These are phyloP conservation scores for Mentha longifolia DNA, from an alignment of 257 asterid genomes.

Conservation along the genomic window DNA sequence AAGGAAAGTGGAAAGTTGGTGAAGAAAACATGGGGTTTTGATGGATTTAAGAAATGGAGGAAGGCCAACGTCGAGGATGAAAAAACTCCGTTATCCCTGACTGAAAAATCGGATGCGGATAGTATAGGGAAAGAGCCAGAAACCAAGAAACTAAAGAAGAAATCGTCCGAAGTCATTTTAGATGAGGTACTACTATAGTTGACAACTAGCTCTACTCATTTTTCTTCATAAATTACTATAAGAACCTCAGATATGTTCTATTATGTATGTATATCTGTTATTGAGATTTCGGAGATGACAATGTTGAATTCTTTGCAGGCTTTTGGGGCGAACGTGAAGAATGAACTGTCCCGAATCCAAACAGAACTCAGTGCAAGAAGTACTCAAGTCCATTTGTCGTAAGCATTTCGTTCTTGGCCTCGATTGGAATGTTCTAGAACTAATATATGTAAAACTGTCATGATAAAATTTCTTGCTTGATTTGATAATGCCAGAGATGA, in stretches of 20 bases:
- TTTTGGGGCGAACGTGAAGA: slow-evolving; percentile 59
- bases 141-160: slow-evolving; percentile 52
- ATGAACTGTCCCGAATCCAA: slow-evolving; percentile 59
- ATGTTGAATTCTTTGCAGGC: slow-evolving; percentile 41
- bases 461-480: neutral
- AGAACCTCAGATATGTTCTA: neutral
- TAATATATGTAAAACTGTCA: neutral
- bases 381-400: slow-evolving; percentile 48
- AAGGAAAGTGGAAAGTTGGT: slow-evolving; percentile 42
- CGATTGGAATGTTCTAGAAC: too few species aligned
- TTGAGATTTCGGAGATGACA: neutral
- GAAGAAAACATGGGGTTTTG: slow-evolving; percentile 76
- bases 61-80: slow-evolving; percentile 65
- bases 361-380: slow-evolving; percentile 51
- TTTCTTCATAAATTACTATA: slow-evolving; percentile 1
- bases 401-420: slow-evolving; percentile 50
- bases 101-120: slow-evolving; percentile 58
- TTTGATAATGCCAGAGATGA: slow-evolving; percentile 52
- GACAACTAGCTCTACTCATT: neutral
- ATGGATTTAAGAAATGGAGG: slow-evolving; percentile 87
- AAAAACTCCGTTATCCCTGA: slow-evolving; percentile 63
- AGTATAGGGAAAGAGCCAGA: slow-evolving; percentile 50
- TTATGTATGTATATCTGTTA: neutral
- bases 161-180: slow-evolving; percentile 49
- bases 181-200: slow-evolving; percentile 54